Percentiles rank a stretch among this genome's conserved stretches.
Conservation (phyloP, 495 filamentous ascomycete species). For the Penicillium pancosmium region DNA sequence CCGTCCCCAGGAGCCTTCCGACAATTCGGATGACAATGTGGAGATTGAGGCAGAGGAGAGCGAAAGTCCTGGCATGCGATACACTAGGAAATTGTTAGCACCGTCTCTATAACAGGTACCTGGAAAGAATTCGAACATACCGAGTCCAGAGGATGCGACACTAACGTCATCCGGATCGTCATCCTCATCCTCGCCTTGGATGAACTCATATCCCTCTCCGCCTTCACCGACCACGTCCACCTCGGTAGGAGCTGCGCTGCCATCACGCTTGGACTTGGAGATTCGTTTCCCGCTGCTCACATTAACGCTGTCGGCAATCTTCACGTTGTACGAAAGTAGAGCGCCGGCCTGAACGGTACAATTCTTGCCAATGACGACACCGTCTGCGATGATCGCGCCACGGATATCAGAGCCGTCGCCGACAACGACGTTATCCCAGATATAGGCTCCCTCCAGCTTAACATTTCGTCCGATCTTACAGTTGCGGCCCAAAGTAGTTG, state of each 20-base stretch:
- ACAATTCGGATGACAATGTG: constrained; percentile 59
- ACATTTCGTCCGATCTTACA: constrained; percentile 87
- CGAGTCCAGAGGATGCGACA: constrained; percentile 53
- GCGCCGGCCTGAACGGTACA: constrained; percentile 70
- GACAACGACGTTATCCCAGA: constrained; percentile 85
- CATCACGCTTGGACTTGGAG: constrained; percentile 54
- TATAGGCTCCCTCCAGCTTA: constrained; percentile 75
- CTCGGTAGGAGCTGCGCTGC: constrained; percentile 53
- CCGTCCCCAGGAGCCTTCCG: constrained; percentile 46
- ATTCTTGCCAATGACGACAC: constrained; percentile 67
- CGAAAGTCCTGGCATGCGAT: constrained; percentile 67
- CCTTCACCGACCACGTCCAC: constrained; percentile 45
- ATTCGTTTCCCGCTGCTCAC: constrained; percentile 57
- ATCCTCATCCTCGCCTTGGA: constrained; percentile 55
- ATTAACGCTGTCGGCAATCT: constrained; percentile 62
- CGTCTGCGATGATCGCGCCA: constrained; percentile 75
- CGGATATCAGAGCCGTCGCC: constrained; percentile 70
- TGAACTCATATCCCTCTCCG: constrained; percentile 52
- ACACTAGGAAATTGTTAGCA: constrained; percentile 55
- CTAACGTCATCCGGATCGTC: constrained; percentile 48
- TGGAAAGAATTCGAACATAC: constrained; percentile 39
- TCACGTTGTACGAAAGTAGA: constrained; percentile 78
- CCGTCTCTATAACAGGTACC: constrained; percentile 23
- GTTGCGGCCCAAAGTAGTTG: constrained; percentile 77
- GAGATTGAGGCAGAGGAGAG: constrained; percentile 81